Base-by-base conservation (phyloP, 805 yeast species). In the Myxozyma geophila region DNA sequence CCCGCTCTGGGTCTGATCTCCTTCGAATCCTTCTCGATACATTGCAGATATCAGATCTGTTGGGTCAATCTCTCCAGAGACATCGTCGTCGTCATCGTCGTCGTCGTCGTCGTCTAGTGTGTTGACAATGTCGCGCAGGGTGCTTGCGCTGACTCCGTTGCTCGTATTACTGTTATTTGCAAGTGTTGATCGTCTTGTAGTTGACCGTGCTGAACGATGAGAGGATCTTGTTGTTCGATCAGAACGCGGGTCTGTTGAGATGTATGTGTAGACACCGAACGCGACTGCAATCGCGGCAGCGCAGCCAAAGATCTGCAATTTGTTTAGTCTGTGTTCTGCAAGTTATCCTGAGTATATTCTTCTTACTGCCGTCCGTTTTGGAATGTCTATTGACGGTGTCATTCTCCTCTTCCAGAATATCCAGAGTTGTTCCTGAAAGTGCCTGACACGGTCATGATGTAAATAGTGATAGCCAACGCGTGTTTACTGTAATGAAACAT, bases 221-320 rank as follows among this genome's bases (percentile, higher is more conserved):
- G 47, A 43, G 17, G 21, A 17, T 15, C 47, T 43, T 3, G 17
- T 43, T 17, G 47, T 13, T 15, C 19, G 12, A 17, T 17, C 7
- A 13, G 23, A 17, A 35, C 46, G 39, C 36, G 19, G 54, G 28
- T 13, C 15, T 33, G 57, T 53, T 5, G 23, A 23, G 39, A 41
- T 17, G 19, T 23, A 53, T 3, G 57, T 28, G 40, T 43, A 53
- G 21, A 33, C 57, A 12, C 57, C 57, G 40, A 15, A 40, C 15
- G 46, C 57, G 21, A 53, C 48, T 7, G 57, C 57, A 39, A 41
- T 17, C 19, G 48, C 57, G n/a, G 57, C 57, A 10, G 57, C 48
- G 23, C 57, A 53, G 19, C 48, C 36, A n/a, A 53, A 53, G 17
- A 53, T 21, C 57, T 53, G 15, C 4, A 39, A 3, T 2, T 7